Evolutionary conservation across 164 flowering plant genomes (phyloP), one percentile per base, ranked within the genome.

Genomic region (Umbellularia californica): DNA sequence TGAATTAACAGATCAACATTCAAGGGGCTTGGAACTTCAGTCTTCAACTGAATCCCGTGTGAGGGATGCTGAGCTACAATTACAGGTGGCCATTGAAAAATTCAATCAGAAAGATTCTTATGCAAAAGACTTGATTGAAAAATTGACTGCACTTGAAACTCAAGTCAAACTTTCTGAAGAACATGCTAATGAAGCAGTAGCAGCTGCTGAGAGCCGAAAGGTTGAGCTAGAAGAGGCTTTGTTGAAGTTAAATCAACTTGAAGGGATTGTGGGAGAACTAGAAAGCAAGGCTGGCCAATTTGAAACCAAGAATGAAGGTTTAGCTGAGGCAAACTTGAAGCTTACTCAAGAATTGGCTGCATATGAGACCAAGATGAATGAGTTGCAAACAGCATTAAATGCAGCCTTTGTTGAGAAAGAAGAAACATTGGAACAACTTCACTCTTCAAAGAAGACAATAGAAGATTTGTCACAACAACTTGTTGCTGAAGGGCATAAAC

Each of bases 301-400:
- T 74, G 89, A 88, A 78, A 81, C 83, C 41, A 90, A 90, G 79
- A 87, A 70, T 72, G 88, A 74, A 75, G 93, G 77, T 58, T 76
- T 92, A 22, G 88, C 87, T 73, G 97, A 87, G 78, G 82, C 84
- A 60, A 96, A 90, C 70, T 50, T 88, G 78, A 88, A 86, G 76
- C 97, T 90, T 70, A 87, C 84, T 52, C 83, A 89, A 75, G 91
- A 88, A 62, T 71, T 93, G 72, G 88, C 87, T 2, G 76, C 67
- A 9, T 81, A 85, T 79, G 90, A 90, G 71, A 69, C 88, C 52
- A 84, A 90, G 77, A 65, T 85, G 64, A 86, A 79, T 72, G 91
- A 89, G 65, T 75, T 89, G 25, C 85, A 85, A 68, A 74, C 68
- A 64, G 82, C 79, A 28, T 75, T 88, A n/a, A 82, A 92, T 11